Evolutionary conservation across 805 yeast species (phyloP), one percentile per base, ranked within the genome.

Genomic region (Teunomyces aglyptinius): DNA sequence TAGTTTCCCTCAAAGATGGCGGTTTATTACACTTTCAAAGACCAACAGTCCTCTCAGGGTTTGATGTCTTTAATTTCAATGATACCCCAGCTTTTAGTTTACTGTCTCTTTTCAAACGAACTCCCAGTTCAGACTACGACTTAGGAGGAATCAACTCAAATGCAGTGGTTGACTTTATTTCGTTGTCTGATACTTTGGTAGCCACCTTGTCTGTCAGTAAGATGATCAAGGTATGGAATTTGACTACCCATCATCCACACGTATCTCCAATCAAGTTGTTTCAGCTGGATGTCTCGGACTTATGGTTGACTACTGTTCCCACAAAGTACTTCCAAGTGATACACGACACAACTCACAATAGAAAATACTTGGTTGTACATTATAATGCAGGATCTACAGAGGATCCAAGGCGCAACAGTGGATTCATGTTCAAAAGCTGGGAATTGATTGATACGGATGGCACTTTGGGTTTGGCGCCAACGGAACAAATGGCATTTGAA

Each of bases 1-100:
- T 89, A 3, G 80, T 85, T 0, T 73, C 89, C 4, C 69, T 90
- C 41, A 73, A 75, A 38, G 96, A 91, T 65, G 97, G 97, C 20
- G 89, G 91, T 1, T 61, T 90, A 35, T 65, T 89, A 42, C 83
- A 82, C 38, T 68, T 86, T 47, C 54, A 56, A 29, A 68, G 81
- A 53, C 34, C 53, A 0, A n/a, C 22, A 11, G 38, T 45, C 8
- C 60, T 72, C 24, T 52, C 50, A 3, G 69, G 64, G 19, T 61
- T 68, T 35, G 78, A 67, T 47, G 79, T 77, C 7, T 63, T 60
- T 38, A 64, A 81, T 24, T 86, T 85, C 61, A 77, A 74, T 48
- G 90, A 84, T 36, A 38, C 57, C 4, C 49, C 67, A 54, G 73
- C 55, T 63, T 63, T 56, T 56, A 57, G 57, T 46, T 56, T 67